Base-by-base conservation (phyloP, 192 early-diverging fungal species). In the Entophlyctis luteolus region DNA sequence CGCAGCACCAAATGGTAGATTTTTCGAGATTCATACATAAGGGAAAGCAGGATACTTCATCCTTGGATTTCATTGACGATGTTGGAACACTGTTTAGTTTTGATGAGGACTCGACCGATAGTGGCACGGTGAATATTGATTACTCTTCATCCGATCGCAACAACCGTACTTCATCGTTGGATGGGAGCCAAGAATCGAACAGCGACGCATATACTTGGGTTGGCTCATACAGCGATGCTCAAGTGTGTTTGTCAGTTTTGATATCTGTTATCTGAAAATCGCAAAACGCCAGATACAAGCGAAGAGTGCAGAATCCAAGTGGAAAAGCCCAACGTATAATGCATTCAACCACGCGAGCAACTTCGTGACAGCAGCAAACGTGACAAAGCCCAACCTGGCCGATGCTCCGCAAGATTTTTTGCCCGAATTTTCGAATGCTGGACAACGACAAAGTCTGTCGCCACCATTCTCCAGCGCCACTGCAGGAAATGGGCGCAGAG, bases 121-220 rank as follows among this genome's bases (percentile, higher is more conserved):
- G 42, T 1, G n/a, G n/a, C 8, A 6, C 36, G 6, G 36, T 18
- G 35, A 8, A 12, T 47, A 20, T 47, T 42, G 55, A 57, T 18
- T 23, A 6, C 4, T 18, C 16, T 1, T 1, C 3, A 3, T 28
- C 34, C 5, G 34, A 33, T 12, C 18, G 33, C 4, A 31, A 50
- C 20, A 49, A 49, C 27, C 45, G 62, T 27, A 49, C 62, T 0
- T 38, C 45, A 5, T 63, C 62, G 14, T 50, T 63, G n/a, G 62
- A 63, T 50, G 62, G 62, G 3, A 59, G 58, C 38, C 3, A 25
- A 20, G 29, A 5, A n/a, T 49, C 62, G 2, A 33, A 33, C 4
- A 50, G 62, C 35, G 62, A 63, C n/a, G 45, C 48, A 32, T 37
- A 63, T 33, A 63, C 45, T 18, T 63, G 62, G 62, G 48, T 63